Percentiles rank a stretch among this genome's conserved stretches.
Evolutionary conservation across 1,139 yeast species (phyloP).

Genomic region (Suhomyces taliae): DNA sequence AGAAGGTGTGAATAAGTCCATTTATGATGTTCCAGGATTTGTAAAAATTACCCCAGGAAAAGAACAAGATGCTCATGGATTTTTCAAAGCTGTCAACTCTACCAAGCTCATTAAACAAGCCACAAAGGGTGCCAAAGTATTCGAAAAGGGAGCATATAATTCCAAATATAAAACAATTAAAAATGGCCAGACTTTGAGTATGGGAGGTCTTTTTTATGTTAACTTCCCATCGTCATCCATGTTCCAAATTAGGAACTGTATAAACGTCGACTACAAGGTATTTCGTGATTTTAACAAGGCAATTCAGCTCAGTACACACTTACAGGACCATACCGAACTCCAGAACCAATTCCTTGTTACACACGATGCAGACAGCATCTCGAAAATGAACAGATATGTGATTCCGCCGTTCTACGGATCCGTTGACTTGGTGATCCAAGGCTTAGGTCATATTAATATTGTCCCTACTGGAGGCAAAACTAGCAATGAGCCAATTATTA

Average conservation of each 20-base stretch:
- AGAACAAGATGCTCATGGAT: conserved; percentile 23
- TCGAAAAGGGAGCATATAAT: conserved; percentile 34
- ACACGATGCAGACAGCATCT: conserved; percentile 24
- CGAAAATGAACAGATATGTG: conserved; percentile 41
- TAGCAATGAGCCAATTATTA: conserved; percentile 29
- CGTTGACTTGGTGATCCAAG: conserved; percentile 66
- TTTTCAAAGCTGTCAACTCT: conserved; percentile 29
- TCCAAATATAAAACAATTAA: conserved; percentile 40
- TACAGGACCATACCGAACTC: conserved; percentile 20
- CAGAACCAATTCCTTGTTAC: conserved; percentile 32
- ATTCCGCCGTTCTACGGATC: conserved; percentile 71
- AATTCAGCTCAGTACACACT: conserved; percentile 15
- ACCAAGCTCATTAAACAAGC: conserved; percentile 34
- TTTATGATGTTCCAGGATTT: conserved; percentile 63
- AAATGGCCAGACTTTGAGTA: conserved; percentile 47
- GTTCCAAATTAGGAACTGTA: conserved; percentile 41
- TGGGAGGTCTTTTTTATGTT: conserved; percentile 64
- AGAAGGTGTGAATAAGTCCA: conserved; percentile 23
- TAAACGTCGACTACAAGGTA: conserved; percentile 28
- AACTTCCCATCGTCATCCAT: conserved; percentile 39
- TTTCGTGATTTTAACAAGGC: conserved; percentile 34
- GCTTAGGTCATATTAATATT: conserved; percentile 65
- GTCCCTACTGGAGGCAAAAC: conserved; percentile 57
- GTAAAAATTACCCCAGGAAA: conserved; percentile 8
- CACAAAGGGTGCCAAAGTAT: conserved; percentile 38